Conservation (phyloP, 495 filamentous ascomycete genomes). For the Daldinia decipiens region DNA sequence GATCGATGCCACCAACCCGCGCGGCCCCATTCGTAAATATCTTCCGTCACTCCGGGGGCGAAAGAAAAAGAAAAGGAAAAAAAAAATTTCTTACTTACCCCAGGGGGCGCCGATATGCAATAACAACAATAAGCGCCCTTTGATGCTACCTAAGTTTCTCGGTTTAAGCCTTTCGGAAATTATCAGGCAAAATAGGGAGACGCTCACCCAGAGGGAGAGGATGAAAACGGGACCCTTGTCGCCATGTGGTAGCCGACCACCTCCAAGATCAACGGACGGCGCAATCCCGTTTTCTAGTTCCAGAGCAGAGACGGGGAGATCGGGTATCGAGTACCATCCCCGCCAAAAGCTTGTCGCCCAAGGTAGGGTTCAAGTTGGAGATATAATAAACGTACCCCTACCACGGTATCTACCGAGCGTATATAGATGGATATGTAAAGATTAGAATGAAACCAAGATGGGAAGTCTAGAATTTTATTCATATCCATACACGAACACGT, state of each 20-base stretch:
- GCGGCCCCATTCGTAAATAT: conserved; percentile 29
- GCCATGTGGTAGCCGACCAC: conserved; percentile 42
- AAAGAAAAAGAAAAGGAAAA: conserved; percentile 15
- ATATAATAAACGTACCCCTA: conserved; percentile 24
- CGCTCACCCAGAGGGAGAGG: neutral
- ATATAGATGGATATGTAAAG: conserved; percentile 4
- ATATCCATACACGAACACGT: conserved; percentile 12
- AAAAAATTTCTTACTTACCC: conserved; percentile 18
- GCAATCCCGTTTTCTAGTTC: conserved; percentile 41
- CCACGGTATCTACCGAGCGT: conserved; percentile 16
- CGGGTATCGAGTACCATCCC: conserved; percentile 40
- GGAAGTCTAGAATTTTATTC: conserved; percentile 35
- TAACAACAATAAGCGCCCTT: conserved; percentile 26
- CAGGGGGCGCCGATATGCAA: conserved; percentile 32
- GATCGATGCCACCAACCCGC: conserved; percentile 39
- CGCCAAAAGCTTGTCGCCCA: conserved; percentile 38
- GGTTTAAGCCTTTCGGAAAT: conserved; percentile 44
- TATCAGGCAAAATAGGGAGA: conserved; percentile 40
- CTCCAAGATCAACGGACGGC: conserved; percentile 40
- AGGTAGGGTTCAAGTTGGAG: conserved; percentile 27
- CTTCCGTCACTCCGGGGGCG: conserved; percentile 20
- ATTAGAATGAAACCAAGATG: conserved; percentile 23
- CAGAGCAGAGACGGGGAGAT: conserved; percentile 37
- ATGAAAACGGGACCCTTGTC: conserved; percentile 33
- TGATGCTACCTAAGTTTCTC: conserved; percentile 27